Evolutionary conservation across 2,329 filamentous ascomycete species (phyloP), one percentile per base, ranked within the genome.

Genomic region (Grosmannia clavigera): DNA sequence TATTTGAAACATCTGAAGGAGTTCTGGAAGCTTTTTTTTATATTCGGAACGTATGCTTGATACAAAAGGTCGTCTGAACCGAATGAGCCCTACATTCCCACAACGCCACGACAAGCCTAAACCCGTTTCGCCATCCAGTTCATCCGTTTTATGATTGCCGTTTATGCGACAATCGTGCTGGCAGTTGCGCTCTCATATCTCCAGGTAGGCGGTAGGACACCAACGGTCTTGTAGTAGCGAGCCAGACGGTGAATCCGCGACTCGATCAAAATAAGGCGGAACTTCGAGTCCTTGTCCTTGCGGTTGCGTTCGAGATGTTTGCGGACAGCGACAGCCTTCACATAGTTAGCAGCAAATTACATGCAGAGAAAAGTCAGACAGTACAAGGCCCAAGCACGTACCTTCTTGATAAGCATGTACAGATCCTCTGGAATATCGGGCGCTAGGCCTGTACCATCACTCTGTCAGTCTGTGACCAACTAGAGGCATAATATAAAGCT

Each of bases 381-480:
- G 22, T 22, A 22, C 22, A 27, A 51, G 16, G 2, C 9, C 14
- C 2, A 5, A 29, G 3, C 25, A 56, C 71, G 63, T 75, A 95
- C 92, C 91, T 99, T 99, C 89, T 96, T 96, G 90, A 97, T 97
- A 78, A 97, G 84, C 89, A 96, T 95, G 88, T 97, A 99, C 70
- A 97, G 88, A 80, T 99, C 94, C 86, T 99, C 94, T 75, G 95
- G 94, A 72, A 99, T 87, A 78, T 97, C 92, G 76, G 95, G 94
- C 71, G 94, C 92, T 76, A 99, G 91, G 82, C 94, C 94, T 99
- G 81, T 81, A 75, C 81, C 75, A 86, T 95, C 91, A 84, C 91
- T 92, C 88, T 85, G 89, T 94, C 89, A 94, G 90, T 85, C 84
- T 80, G 78, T 71, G 81, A 92, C 90, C 89, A 88, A 84, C 81